Conservation (phyloP, 2,329 filamentous ascomycete genomes). For the Talaromyces sp. region DNA sequence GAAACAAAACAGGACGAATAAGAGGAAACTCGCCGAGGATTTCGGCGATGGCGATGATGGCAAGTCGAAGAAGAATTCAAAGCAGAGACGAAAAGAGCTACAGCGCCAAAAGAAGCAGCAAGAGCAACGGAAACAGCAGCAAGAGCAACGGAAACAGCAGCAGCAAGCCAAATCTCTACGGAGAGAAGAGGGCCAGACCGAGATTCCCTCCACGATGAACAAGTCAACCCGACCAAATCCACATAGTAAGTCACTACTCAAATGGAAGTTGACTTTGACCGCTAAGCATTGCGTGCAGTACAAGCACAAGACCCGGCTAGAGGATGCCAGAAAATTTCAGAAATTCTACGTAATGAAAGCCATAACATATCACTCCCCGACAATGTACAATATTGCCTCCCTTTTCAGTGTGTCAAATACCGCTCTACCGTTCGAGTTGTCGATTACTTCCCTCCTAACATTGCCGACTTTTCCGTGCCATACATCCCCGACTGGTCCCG, state of each 20-base stretch:
- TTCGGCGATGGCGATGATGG: slow-evolving; percentile 27
- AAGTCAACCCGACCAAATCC: slow-evolving; percentile 38
- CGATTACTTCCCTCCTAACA: slow-evolving; percentile 68
- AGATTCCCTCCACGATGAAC: slow-evolving; percentile 21
- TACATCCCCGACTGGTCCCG: slow-evolving; percentile 48
- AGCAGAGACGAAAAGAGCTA: slow-evolving; percentile 34
- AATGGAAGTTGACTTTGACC: not conserved
- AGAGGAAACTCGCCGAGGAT: slow-evolving; percentile 25
- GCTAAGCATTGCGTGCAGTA: slow-evolving; percentile 38
- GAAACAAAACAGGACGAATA: slow-evolving; percentile 45
- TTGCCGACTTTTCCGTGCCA: slow-evolving; percentile 67
- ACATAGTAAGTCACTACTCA: slow-evolving; percentile 32
- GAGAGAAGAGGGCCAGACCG: slow-evolving; percentile 31
- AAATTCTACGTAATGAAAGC: slow-evolving; percentile 49
- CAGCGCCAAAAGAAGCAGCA: slow-evolving; percentile 31
- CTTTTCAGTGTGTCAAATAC: slow-evolving; percentile 73
- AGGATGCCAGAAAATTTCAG: slow-evolving; percentile 38
- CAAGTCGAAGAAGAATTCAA: slow-evolving; percentile 36
- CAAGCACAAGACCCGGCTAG: slow-evolving; percentile 45
- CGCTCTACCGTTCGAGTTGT: slow-evolving; percentile 70
- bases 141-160: slow-evolving; percentile 30
- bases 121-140: slow-evolving; percentile 30
- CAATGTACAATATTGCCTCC: slow-evolving; percentile 51
- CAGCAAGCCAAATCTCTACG: slow-evolving; percentile 27
- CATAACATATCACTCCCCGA: slow-evolving; percentile 48